phyloP scores from a whole-genome alignment of 2,329 filamentous ascomycete genomes.

The Tolypocladium nubicola region DNA sequence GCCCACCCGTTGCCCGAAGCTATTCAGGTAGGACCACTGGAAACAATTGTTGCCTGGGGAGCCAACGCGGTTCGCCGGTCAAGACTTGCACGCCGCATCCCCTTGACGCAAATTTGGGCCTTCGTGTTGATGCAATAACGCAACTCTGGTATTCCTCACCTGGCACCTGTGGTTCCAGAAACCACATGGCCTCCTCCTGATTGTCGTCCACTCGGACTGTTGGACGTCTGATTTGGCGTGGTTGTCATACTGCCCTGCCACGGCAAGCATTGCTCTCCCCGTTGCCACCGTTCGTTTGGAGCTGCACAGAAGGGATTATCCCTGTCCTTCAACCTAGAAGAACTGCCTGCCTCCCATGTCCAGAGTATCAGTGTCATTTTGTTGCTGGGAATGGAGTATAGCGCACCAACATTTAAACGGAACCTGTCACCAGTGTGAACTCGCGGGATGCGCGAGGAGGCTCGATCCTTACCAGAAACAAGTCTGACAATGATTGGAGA shows the following conservation, averaged over 20 bases:
- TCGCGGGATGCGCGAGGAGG: not conserved
- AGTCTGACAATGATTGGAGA: not conserved
- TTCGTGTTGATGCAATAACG: not conserved
- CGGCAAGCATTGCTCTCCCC: not conserved
- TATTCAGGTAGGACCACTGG: not conserved
- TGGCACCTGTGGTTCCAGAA: not conserved
- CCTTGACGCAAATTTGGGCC: not conserved
- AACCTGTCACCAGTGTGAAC: not conserved
- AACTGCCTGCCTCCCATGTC: not conserved
- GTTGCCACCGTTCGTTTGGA: not conserved
- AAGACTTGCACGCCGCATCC: not conserved
- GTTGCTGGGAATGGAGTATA: not conserved
- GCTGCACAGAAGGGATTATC: not conserved
- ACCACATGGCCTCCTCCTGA: not conserved
- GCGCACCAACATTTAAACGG: not conserved
- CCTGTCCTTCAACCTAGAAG: not conserved
- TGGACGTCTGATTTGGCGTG: not conserved
- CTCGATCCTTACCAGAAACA: not conserved
- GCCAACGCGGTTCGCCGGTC: not conserved
- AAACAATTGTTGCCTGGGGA: not conserved
- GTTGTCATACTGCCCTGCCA: not conserved
- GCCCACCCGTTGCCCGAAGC: not conserved
- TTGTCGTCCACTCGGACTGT: not conserved
- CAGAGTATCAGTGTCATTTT: not conserved
- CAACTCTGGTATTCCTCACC: not conserved